A percentile compares a stretch with the other conserved stretches of the same genome.
phyloP scores from a whole-genome alignment of 768 basidiomycete genomes.

The Clavulina sp. region DNA sequence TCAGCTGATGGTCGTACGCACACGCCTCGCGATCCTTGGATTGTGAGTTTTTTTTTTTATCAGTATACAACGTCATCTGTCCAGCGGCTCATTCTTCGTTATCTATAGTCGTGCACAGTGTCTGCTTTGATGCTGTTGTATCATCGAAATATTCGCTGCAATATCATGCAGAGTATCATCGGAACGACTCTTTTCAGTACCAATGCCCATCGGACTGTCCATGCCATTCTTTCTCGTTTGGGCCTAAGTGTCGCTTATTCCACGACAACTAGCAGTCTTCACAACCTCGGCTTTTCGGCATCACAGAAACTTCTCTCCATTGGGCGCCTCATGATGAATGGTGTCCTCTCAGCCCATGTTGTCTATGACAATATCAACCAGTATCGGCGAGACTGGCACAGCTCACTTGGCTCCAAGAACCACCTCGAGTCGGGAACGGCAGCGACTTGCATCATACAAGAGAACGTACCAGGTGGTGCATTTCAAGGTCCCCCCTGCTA shows the following conservation, averaged over 20 bases:
- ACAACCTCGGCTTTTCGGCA: background rate
- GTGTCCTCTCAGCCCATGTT: background rate
- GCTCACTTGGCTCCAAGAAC: background rate
- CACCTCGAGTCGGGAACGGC: background rate
- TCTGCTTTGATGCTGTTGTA: background rate
- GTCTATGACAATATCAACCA: background rate
- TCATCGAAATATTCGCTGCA: background rate
- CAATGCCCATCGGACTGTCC: background rate
- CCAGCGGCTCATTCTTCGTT: background rate
- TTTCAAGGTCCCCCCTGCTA: background rate
- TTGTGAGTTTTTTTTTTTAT: too few species aligned
- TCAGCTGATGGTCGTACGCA: background rate
- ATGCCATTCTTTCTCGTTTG: background rate
- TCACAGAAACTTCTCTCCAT: background rate
- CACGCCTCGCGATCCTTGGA: background rate
- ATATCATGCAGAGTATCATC: background rate
- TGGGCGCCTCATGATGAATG: background rate
- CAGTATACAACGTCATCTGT: too few species aligned
- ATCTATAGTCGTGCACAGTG: background rate
- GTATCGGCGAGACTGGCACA: background rate
- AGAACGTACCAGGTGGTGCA: background rate
- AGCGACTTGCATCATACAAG: background rate
- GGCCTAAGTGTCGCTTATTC: background rate
- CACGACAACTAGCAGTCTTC: background rate
- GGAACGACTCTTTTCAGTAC: background rate